A percentile compares a stretch with the other conserved stretches of the same genome.
phyloP scores from a whole-genome alignment of 2,329 filamentous ascomycete genomes.

The Xylariales sp. region DNA sequence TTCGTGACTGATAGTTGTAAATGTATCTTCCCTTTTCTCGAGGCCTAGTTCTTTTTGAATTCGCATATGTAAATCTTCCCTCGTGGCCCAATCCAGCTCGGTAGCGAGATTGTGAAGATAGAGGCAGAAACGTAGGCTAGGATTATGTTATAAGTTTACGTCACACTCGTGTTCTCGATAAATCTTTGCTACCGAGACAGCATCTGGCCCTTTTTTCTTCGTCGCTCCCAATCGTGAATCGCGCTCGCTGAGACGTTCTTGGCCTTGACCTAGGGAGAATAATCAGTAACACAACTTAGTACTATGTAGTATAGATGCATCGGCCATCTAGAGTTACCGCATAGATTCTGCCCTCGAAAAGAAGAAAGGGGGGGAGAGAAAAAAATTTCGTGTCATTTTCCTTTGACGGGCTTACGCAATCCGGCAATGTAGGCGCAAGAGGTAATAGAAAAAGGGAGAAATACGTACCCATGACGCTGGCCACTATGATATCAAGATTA shows the following conservation, averaged over 20 bases:
- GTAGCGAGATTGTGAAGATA: neutral
- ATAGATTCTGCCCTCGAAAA: too few relatives aligned
- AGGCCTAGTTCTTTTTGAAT: neutral
- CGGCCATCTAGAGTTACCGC: neutral
- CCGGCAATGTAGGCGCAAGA: neutral
- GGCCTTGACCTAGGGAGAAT: slow-evolving; percentile 24
- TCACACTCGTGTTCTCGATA: neutral
- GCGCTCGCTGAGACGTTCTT: slow-evolving; percentile 31
- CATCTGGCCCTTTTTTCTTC: slow-evolving; percentile 4
- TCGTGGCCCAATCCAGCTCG: neutral
- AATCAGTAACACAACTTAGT: neutral
- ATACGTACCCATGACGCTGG: slow-evolving; percentile 45
- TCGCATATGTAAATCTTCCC: neutral
- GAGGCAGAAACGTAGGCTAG: too few relatives aligned
- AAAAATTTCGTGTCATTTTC: too few relatives aligned
- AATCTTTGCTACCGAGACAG: neutral
- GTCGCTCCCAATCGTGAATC: slow-evolving; percentile 28
- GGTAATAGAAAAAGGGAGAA: neutral
- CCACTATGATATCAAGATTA: slow-evolving; percentile 32
- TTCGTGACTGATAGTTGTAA: neutral
- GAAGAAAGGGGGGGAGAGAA: too few relatives aligned
- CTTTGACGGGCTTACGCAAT: too few relatives aligned
- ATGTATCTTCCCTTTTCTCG: neutral
- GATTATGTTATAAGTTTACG: neutral
- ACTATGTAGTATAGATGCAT: neutral